These are phyloP conservation scores for Halocafeteria seosinensis DNA, from an alignment of 108 stramenopile genomes.

Conservation along the genomic window DNA sequence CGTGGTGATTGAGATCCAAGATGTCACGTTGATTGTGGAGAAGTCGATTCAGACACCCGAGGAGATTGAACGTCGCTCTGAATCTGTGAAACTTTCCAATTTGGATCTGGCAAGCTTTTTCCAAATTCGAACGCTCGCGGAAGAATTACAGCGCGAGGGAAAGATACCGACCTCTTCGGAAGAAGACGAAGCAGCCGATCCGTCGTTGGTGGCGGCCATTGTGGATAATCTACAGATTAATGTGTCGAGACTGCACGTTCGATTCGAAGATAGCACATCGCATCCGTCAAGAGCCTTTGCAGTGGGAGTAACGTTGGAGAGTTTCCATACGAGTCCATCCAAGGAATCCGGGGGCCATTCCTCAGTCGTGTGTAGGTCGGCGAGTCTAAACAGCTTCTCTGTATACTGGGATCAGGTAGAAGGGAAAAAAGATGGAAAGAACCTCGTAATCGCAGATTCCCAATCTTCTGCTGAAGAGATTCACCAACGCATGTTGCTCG, in stretches of 20 bases:
- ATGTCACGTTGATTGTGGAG: not conserved
- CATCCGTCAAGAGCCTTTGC: not conserved
- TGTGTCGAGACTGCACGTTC: conserved; percentile 5
- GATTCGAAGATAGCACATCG: conserved; percentile 1
- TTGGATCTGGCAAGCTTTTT: not conserved
- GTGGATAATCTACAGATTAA: conserved; percentile 8
- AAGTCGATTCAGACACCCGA: not conserved
- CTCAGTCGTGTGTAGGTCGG: not conserved
- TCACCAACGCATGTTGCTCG: not conserved
- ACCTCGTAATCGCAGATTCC: too few relatives aligned
- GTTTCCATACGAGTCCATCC: not conserved
- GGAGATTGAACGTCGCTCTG: not conserved
- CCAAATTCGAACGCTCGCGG: not conserved
- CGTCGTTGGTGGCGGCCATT: not conserved
- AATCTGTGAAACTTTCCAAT: not conserved
- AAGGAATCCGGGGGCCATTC: not conserved
- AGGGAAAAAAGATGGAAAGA: too few relatives aligned
- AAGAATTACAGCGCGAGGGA: too few relatives aligned
- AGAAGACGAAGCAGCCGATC: not conserved
- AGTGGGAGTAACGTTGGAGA: not conserved
- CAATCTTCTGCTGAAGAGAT: not conserved
- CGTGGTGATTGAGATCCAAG: not conserved
- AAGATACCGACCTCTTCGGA: not conserved
- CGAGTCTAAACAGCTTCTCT: not conserved
- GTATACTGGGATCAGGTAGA: conserved; percentile 3